phyloP scores from a whole-genome alignment of 768 basidiomycete species.

The Lentinula raphanica region DNA sequence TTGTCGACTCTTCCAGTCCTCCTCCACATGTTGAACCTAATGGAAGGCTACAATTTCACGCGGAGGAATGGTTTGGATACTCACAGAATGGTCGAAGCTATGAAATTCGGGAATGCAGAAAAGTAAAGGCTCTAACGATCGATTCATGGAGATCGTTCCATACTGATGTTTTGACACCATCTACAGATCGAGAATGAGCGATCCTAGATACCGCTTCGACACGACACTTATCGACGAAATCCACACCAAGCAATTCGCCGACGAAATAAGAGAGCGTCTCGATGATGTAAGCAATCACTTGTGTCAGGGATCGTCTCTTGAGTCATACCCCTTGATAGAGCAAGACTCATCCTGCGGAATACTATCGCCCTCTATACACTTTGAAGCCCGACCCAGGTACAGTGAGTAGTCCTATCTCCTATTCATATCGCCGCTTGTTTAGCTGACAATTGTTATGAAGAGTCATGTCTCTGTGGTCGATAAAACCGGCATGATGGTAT shows the following conservation, averaged over 20 bases:
- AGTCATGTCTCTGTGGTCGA: conserved; percentile 64
- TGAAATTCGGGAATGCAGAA: conserved; percentile 38
- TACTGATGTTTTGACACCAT: no score
- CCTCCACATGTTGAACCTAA: conserved; percentile 58
- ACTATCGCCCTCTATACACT: conserved; percentile 63
- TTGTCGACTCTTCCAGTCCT: conserved; percentile 28
- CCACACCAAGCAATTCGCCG: conserved; percentile 44
- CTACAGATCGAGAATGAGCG: conserved; percentile 52
- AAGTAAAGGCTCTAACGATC: no score
- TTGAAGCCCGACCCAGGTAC: conserved; percentile 63
- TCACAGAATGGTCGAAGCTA: conserved; percentile 60
- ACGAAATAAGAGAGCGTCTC: conserved; percentile 41
- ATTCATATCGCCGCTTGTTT: conserved; percentile 10
- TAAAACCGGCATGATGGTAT: conserved; percentile 56
- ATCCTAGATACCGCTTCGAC: conserved; percentile 43
- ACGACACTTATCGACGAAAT: conserved; percentile 40
- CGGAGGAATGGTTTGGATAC: conserved; percentile 41
- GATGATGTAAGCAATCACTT: conserved; percentile 48
- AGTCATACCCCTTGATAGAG: conserved; percentile 32
- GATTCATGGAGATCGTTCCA: no score
- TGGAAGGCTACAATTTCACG: conserved; percentile 48
- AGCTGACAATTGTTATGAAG: conserved; percentile 20
- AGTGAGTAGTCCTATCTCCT: conserved; percentile 21
- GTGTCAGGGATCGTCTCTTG: not conserved
- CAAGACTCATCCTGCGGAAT: conserved; percentile 49